Base-by-base conservation (phyloP, 805 yeast species). In the Torulaspora microellipsoides region DNA sequence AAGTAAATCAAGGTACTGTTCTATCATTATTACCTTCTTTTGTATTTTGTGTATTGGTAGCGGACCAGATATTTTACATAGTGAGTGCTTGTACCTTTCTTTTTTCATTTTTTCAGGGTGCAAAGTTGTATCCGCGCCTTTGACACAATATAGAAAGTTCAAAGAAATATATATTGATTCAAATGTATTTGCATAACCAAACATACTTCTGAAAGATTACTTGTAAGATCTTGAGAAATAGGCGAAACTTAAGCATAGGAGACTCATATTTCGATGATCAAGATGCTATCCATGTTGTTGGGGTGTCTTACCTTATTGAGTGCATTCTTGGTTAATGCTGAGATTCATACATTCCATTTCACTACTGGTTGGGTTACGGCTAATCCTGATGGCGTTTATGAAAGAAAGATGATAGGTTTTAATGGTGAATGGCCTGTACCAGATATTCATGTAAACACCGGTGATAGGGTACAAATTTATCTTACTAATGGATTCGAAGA, bases 351-450 rank as follows among this genome's bases (percentile, higher is more conserved):
- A 1, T 76, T 77, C 69, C 71, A 74, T 62, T 83, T 60, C 61
- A 71, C 77, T 7, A 77, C 83, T 1, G 69, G 72, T 4, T 83
- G 84, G 77, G 76, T 77, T 15, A 60, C 62, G 31, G 84, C 81
- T 6, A 81, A 78, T 54, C 88, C 88, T 4, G 90, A 83, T 64
- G 87, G 87, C 4, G 59, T 67, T 17, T 61, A 65, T 28, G 76
- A 70, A 38, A 75, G 83, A 52, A 67, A 65, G 27, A 78, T 83
- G 55, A 76, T 84, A 45, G 84, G 87, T 0, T 80, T 83, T 59
- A 83, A 84, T 58, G 78, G 76, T 25, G 57, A 77, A 20, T 83
- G 88, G 88, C 93, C 93, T 2, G 68, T 81, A 43, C 91, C 91
- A 1, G 76, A 71, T 13, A 77, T 84, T 34, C 78, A 82, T 48